Evolutionary conservation across 2,329 filamentous ascomycete species (phyloP), one percentile per base, ranked within the genome.

Genomic region (Cryphonectria parasitica): DNA sequence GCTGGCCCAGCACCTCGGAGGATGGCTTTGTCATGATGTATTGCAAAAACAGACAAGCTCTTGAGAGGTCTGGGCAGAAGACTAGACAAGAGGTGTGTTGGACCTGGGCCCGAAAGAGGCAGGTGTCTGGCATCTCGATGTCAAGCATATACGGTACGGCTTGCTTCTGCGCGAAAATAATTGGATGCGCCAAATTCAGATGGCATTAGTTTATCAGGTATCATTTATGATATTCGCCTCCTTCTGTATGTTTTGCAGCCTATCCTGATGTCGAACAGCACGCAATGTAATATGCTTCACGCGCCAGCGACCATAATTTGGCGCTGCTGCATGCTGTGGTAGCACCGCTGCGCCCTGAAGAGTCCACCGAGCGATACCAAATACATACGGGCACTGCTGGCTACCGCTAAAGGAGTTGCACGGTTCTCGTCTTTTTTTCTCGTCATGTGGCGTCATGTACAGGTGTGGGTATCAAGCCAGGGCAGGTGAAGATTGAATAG

Each of bases 221-320:
- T 61, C 54, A 31, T 58, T 58, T 39, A 11, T 61, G 58, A 61
- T 61, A 25, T 25, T n/a, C 22, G 22, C 22, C 58, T n/a, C 63
- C n/a, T 56, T 49, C 64, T 34, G 64, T 31, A 36, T 66, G 64
- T 66, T 66, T 56, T 25, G 31, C 52, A 31, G 15, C 25, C 45
- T 41, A 34, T 10, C 34, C 49, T 34, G 34, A 19, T n/a, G 31
- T 39, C n/a, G 10, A 28, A 31, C n/a, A 34, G 54, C 15, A 31
- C 58, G 52, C 45, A n/a, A 39, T 36, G 31, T 36, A 11, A 39
- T 31, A 39, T 49, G 64, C 45, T 6, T 10, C 45, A 39, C 64
- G 28, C 64, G 43, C 10, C 41, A 19, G 63, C 52, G 17, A 56
- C 17, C 11, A 13, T 10, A 28, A 39, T 6, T 17, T 10, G 22